Conservation (phyloP, 1,284 basidiomycete species). For the Rhodotorula sp. region DNA sequence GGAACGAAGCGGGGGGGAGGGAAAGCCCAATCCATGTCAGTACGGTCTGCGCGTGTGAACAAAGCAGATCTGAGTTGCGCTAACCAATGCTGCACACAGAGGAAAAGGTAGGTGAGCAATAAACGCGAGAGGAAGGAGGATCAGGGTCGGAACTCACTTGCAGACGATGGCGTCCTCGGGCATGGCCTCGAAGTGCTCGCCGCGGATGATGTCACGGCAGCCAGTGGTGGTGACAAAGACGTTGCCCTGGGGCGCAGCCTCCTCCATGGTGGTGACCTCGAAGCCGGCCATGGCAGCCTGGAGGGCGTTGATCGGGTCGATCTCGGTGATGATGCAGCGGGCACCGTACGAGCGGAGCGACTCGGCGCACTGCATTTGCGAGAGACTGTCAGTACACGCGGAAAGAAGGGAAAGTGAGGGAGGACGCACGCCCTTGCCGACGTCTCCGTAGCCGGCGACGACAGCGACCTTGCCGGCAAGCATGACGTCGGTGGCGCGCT, state of each 20-base stretch:
- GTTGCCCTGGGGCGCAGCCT: constrained; percentile 82
- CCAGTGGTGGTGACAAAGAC: constrained; percentile 98
- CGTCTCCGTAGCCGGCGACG: constrained; percentile 98
- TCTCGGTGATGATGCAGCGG: constrained; percentile 94
- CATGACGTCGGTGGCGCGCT: constrained; percentile 99
- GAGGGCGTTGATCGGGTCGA: constrained; percentile 99
- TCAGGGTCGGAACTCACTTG: constrained; percentile 57
- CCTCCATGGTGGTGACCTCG: constrained; percentile 98
- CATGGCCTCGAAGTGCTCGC: constrained; percentile 90
- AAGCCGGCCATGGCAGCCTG: constrained; percentile 99
- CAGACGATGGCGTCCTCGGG: constrained; percentile 97
- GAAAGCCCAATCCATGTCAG: constrained; percentile 57
- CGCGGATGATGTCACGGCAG: constrained; percentile 96
- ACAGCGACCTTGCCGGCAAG: constrained; percentile 98
- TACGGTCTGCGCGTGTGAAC: too few relatives aligned
- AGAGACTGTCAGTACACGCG: constrained; percentile 1
- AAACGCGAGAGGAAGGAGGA: neutral
- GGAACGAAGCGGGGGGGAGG: constrained; percentile 84
- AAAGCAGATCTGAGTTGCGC: too few relatives aligned
- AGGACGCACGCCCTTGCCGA: constrained; percentile 88
- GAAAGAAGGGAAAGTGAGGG: constrained; percentile 12
- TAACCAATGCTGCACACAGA: neutral
- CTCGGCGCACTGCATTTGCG: constrained; percentile 76
- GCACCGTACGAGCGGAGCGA: constrained; percentile 94
- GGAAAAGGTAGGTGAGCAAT: neutral